phyloP scores from a whole-genome alignment of 2,329 filamentous ascomycete species.

The Plenodomus tracheiphilus region DNA sequence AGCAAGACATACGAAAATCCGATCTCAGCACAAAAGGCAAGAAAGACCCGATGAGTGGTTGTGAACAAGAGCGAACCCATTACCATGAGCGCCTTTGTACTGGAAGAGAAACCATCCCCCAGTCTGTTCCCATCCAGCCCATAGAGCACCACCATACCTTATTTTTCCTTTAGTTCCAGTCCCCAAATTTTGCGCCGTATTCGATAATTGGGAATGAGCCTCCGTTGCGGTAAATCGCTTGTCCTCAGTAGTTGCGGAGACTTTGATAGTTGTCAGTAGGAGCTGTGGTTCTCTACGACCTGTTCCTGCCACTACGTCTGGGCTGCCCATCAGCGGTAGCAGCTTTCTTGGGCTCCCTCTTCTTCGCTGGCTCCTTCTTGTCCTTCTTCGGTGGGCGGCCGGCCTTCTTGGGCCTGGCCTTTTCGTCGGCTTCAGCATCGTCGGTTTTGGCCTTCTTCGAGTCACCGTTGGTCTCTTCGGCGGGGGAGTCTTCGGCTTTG shows the following conservation, averaged over 20 bases:
- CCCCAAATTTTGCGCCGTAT: too few species aligned
- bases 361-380: conserved; percentile 47
- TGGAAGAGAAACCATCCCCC: too few species aligned
- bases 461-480: conserved; percentile 24
- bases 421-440: conserved; percentile 31
- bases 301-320: conserved; percentile 51
- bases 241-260: too few species aligned
- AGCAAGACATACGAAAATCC: too few species aligned
- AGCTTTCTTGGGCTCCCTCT: conserved; percentile 54
- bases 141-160: too few species aligned
- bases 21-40: background rate
- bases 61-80: background rate
- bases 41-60: background rate
- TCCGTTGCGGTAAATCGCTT: too few species aligned
- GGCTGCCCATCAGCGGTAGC: conserved; percentile 54
- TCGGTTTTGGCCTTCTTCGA: conserved; percentile 30
- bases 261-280: too few species aligned
- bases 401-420: conserved; percentile 35
- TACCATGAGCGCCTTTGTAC: background rate
- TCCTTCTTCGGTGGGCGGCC: conserved; percentile 49
- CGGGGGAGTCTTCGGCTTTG: conserved; percentile 31
- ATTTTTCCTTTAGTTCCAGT: too few species aligned
- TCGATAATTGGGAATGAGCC: too few species aligned
- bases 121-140: too few species aligned
- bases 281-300: conserved; percentile 15